Evolutionary conservation across 495 filamentous ascomycete species (phyloP), one percentile per base, ranked within the genome.

Genomic region (Xanthoparmelia taractica): DNA sequence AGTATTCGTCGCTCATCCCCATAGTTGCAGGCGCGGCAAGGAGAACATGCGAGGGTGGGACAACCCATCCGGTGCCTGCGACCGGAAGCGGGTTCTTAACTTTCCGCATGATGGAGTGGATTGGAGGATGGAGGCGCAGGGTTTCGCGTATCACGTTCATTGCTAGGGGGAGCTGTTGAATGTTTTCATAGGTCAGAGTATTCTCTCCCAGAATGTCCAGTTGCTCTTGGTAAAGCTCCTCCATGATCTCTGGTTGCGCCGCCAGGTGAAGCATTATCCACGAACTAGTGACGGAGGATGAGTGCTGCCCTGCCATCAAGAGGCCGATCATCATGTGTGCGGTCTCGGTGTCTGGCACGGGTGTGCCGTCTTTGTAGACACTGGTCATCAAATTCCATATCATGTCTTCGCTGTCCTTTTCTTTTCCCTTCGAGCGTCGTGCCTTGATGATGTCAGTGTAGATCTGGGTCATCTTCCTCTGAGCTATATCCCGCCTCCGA

Each of bases 301-400:
- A 92, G 77, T 95, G 90, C 70, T 95, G 90, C 60, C 90, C 90
- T 40, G 89, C 90, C 90, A 93, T 93, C 18, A 95, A 78, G 20
- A 95, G 81, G 0, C 89, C 89, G 69, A 95, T 95, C 87, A 95
- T 91, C 83, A 93, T 92, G 69, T 92, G 89, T 13, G 90, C 90
- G 43, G 92, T 84, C 67, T 95, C 88, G 67, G 86, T 81, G 72
- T 95, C 89, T 27, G 90, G 86, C 13, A 95, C 79, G 8, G 75
- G 73, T 34, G 75, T 78, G 59, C 87, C 89, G 68, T 89, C 79
- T 75, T 91, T 91, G 81, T 95, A 95, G 2, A 74, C 77, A 63
- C 87, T 84, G 69, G 79, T 78, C 88, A 95, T 93, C 55, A 95
- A 75, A 68, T 92, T 90, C 78, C 80, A 86, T 73, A 94, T 87